A percentile compares a stretch with the other conserved stretches of the same genome.
Conservation (phyloP, 768 basidiomycete species). For the Ephemerocybe angulata region DNA sequence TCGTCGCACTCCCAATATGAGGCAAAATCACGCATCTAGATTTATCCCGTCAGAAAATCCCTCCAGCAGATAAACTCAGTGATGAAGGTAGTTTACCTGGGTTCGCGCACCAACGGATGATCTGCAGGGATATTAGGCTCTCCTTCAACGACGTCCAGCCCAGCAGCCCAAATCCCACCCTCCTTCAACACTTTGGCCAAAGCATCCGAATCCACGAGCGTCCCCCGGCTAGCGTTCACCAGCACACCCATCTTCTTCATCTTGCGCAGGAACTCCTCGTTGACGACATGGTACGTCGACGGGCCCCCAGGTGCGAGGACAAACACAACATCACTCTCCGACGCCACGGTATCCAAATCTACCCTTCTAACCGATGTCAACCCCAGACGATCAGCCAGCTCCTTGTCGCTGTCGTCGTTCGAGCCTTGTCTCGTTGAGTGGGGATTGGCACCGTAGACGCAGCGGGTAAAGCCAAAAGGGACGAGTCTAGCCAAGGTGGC, state of each 20-base stretch:
- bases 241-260: slow-evolving; percentile 87
- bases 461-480: slow-evolving; percentile 76
- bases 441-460: slow-evolving; percentile 64
- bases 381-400: slow-evolving; percentile 25
- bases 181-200: slow-evolving; percentile 74
- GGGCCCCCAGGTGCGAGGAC: slow-evolving; percentile 76
- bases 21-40: slow-evolving; percentile 77
- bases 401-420: slow-evolving; percentile 27
- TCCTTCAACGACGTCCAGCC: slow-evolving; percentile 90
- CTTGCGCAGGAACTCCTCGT: slow-evolving; percentile 63
- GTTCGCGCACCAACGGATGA: slow-evolving; percentile 79
- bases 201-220: slow-evolving; percentile 87
- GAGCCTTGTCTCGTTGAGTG: slow-evolving; percentile 40
- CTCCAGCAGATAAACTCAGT: neutral
- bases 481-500: slow-evolving; percentile 75
- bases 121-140: slow-evolving; percentile 73
- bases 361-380: slow-evolving; percentile 54
- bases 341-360: slow-evolving; percentile 63
- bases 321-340: slow-evolving; percentile 79
- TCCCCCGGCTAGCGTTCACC: slow-evolving; percentile 83
- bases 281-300: slow-evolving; percentile 68
- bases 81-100: slow-evolving; percentile 43
- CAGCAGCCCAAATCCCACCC: slow-evolving; percentile 87
- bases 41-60: neutral
- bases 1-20: slow-evolving; percentile 88